Conservation (phyloP, 1,284 basidiomycete species). For the Vanrija sp. region DNA sequence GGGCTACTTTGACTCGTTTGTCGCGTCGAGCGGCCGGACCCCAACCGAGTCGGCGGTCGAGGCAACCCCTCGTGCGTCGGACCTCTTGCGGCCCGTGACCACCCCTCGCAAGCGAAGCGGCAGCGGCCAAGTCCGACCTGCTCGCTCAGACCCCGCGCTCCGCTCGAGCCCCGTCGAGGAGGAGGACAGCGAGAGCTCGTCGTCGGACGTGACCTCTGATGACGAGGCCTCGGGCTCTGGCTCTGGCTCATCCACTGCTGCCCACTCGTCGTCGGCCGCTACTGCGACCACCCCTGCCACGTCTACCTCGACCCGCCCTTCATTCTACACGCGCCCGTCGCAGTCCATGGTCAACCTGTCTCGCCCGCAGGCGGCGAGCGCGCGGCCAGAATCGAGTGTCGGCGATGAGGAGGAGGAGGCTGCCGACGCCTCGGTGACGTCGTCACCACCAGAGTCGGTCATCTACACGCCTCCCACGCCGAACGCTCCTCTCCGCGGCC, state of each 20-base stretch:
- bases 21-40: background rate
- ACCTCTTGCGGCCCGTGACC: no score
- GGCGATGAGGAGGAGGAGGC: background rate
- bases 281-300: constrained; percentile 3
- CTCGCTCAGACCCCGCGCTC: background rate
- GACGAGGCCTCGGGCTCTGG: no score
- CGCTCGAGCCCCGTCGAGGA: background rate
- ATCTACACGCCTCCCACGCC: constrained; percentile 1
- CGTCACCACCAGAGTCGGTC: constrained; percentile 24
- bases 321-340: constrained; percentile 62
- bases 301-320: constrained; percentile 44
- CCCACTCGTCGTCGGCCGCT: constrained; percentile 2
- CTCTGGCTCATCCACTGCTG: background rate
- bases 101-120: no score
- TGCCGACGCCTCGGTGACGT: constrained; percentile 1
- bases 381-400: constrained; percentile 1
- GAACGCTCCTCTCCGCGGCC: constrained; percentile 2
- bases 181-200: constrained; percentile 7
- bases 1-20: background rate
- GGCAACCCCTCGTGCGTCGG: background rate
- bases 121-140: no score
- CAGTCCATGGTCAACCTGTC: constrained; percentile 56
- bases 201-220: constrained; percentile 1
- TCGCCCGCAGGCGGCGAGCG: constrained; percentile 47
- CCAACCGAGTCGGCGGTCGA: background rate